phyloP scores from a whole-genome alignment of 2,329 filamentous ascomycete species.

The Alternaria arbusti region DNA sequence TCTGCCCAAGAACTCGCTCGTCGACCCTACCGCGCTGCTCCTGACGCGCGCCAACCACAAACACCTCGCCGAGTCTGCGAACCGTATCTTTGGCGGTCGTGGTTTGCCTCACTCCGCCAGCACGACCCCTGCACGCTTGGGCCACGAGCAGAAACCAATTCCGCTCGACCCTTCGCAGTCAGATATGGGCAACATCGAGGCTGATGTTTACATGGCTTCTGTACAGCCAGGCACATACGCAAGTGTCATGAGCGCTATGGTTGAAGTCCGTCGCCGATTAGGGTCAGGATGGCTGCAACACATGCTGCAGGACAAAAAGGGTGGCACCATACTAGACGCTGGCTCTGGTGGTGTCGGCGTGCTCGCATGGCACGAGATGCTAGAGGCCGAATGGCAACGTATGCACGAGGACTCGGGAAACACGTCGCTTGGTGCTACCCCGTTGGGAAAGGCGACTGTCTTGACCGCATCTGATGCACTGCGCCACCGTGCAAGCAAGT shows the following conservation, averaged over 20 bases:
- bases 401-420: slow-evolving; percentile 56
- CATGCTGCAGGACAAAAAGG: slow-evolving; percentile 66
- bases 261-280: slow-evolving; percentile 75
- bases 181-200: slow-evolving; percentile 76
- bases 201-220: slow-evolving; percentile 73
- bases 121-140: slow-evolving; percentile 61
- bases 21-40: slow-evolving; percentile 72
- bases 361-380: slow-evolving; percentile 77
- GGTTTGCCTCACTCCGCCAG: slow-evolving; percentile 80
- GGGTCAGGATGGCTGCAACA: slow-evolving; percentile 73
- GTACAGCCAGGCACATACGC: slow-evolving; percentile 76
- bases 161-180: slow-evolving; percentile 68
- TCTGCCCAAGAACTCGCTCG: slow-evolving; percentile 73
- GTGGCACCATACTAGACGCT: slow-evolving; percentile 73
- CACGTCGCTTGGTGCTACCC: slow-evolving; percentile 45
- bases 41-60: slow-evolving; percentile 69
- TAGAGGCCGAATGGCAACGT: slow-evolving; percentile 80
- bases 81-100: slow-evolving; percentile 76
- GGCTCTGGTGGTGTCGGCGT: slow-evolving; percentile 76
- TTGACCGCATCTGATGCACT: slow-evolving; percentile 78
- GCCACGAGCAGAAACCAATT: slow-evolving; percentile 67
- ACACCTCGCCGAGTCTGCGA: slow-evolving; percentile 76
- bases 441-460: slow-evolving; percentile 78
- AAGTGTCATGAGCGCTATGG: slow-evolving; percentile 69
- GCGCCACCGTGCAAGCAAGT: slow-evolving; percentile 73